phyloP scores from a whole-genome alignment of 306 rosid genomes.

The Cyamopsis tetragonoloba region DNA sequence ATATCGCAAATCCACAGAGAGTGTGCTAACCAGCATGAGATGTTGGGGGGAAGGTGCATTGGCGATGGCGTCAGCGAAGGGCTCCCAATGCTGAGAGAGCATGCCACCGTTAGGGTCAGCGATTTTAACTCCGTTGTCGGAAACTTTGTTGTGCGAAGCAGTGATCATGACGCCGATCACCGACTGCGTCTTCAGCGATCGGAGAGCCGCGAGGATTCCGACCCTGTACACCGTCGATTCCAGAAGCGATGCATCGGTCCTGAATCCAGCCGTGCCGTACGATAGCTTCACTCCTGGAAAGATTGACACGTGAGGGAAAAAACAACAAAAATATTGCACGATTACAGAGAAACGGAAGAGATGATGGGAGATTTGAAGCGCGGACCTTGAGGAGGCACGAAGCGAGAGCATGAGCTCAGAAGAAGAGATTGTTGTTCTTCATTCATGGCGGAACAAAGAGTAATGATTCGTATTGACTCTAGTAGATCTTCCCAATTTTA shows the following conservation, averaged over 20 bases:
- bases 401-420: conserved; percentile 49
- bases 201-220: conserved; percentile 75
- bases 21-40: conserved; percentile 39
- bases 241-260: conserved; percentile 75
- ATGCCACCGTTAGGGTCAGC: conserved; percentile 81
- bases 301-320: not conserved
- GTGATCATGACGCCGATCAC: conserved; percentile 87
- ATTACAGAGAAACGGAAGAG: not conserved
- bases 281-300: conserved; percentile 58
- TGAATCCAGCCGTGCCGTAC: conserved; percentile 84
- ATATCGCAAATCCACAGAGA: too few species aligned
- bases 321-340: not conserved
- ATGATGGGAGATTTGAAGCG: too few species aligned
- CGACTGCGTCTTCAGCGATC: conserved; percentile 58
- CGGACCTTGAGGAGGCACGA: conserved; percentile 57
- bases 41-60: conserved; percentile 57
- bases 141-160: conserved; percentile 78
- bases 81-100: conserved; percentile 94
- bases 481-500: not conserved
- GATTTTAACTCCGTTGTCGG: conserved; percentile 88
- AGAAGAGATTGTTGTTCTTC: conserved; percentile 56
- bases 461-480: not conserved
- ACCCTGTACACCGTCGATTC: conserved; percentile 58
- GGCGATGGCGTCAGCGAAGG: conserved; percentile 78
- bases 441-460: conserved; percentile 42